Conservation (phyloP, 345 rosid species). For the Citrus trifoliata region DNA sequence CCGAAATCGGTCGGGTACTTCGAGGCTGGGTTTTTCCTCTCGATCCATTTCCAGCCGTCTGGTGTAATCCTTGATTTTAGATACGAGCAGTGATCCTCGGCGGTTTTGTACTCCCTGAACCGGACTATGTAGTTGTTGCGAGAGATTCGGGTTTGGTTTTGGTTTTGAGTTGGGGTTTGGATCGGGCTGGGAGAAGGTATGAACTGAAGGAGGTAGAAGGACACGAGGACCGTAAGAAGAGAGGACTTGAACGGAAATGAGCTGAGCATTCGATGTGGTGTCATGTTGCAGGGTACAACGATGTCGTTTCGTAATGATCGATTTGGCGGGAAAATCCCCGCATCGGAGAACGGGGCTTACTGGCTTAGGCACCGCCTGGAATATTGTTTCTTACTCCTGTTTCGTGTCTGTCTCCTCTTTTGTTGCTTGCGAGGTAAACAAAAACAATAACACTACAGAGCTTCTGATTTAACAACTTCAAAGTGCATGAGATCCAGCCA, state of each 20-base stretch:
- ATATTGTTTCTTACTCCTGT: neutral
- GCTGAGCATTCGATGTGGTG: neutral
- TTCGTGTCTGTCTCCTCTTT: neutral
- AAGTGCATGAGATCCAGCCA: neutral
- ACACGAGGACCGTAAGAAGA: constrained; percentile 23
- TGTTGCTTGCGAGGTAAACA: neutral
- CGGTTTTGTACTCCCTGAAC: constrained; percentile 57
- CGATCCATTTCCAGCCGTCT: constrained; percentile 88
- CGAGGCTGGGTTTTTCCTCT: constrained; percentile 71
- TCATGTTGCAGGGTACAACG: constrained; percentile 11
- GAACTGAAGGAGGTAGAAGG: constrained; percentile 40
- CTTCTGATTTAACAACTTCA: neutral
- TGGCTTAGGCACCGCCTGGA: neutral
- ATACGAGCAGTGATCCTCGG: constrained; percentile 53
- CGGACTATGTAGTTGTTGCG: constrained; percentile 65
- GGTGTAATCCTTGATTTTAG: constrained; percentile 51
- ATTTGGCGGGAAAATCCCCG: constrained; percentile 29
- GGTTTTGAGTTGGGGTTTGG: constrained; percentile 24
- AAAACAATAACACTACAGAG: neutral
- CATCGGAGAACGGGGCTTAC: constrained; percentile 14
- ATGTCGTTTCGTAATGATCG: constrained; percentile 4
- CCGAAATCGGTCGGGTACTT: constrained; percentile 84
- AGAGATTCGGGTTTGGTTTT: constrained; percentile 3
- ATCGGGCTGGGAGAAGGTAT: constrained; percentile 22
- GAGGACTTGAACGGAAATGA: constrained; percentile 24